Base-by-base conservation (phyloP, 148 eudicot genomes). In the Silene uniflora region DNA sequence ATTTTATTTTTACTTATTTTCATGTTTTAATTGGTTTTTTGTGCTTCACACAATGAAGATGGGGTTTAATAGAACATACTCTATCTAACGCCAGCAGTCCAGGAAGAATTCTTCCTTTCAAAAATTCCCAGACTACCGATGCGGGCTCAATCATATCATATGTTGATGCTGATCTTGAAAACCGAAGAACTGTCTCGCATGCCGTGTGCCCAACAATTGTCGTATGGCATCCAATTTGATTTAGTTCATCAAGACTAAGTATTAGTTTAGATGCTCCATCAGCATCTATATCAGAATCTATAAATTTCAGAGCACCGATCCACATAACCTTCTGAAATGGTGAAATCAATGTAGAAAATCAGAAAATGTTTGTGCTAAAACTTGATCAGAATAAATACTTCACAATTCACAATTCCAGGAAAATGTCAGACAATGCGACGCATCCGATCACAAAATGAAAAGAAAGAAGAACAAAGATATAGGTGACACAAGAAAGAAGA, bases 51-150 rank as follows among this genome's bases (percentile, higher is more conserved):
- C 13, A 32, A 58, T 14, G 67, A 19, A 75, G 64, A 25, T 21
- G 16, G 3, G 59, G 27, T 21, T 32, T 35, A 58, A 55, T 23
- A 55, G 64, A 71, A 61, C 89, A 76, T 91, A 93, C 98, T 76
- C 88, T 88, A 78, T 93, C 97, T 71, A 93, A 83, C 69, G 93
- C 96, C 87, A 87, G 79, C 69, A 93, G 77, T 75, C 98, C 97
- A 58, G 91, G 96, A 87, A 93, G 98, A 78, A 80, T 87, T 82
- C 90, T 84, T 74, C 92, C 88, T 87, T 85, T 91, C 56, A 93
- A 88, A 85, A 83, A 85, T 62, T 88, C 93, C 97, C 98, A 93
- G 42, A 84, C 76, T 70, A 88, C 86, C 3, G 98, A 80, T 78
- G 91, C 91, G 80, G 77, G 85, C 79, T 82, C 87, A 73, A 89